These are phyloP conservation scores for Roridomyces roridus DNA, from an alignment of 768 basidiomycete genomes.

Conservation along the genomic window DNA sequence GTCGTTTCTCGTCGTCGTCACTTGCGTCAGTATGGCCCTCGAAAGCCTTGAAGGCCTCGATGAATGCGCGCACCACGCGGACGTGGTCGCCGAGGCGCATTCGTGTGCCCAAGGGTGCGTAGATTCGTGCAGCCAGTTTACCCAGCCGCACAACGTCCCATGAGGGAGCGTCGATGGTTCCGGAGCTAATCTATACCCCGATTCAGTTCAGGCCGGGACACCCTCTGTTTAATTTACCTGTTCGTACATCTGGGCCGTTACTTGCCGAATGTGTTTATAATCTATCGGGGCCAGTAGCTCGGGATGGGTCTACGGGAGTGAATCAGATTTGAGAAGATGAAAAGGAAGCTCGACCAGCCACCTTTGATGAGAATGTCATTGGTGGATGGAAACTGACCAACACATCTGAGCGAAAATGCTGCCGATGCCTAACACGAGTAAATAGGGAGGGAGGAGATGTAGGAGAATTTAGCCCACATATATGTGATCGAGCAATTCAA, in stretches of 20 bases:
- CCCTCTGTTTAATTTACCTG: slow-evolving; percentile 23
- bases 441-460: slow-evolving; percentile 11
- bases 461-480: slow-evolving; percentile 52
- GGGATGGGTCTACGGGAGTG: slow-evolving; percentile 59
- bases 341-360: slow-evolving; percentile 25
- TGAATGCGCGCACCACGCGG: slow-evolving; percentile 73
- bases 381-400: slow-evolving; percentile 83
- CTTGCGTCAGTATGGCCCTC: slow-evolving; percentile 31
- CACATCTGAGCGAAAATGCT: slow-evolving; percentile 89
- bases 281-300: slow-evolving; percentile 74
- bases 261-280: slow-evolving; percentile 59
- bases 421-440: slow-evolving; percentile 64
- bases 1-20: too few species aligned
- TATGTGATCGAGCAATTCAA: slow-evolving; percentile 85
- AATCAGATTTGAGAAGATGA: slow-evolving; percentile 3
- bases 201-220: not conserved
- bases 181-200: slow-evolving; percentile 61
- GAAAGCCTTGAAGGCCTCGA: slow-evolving; percentile 72
- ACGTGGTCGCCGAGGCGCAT: slow-evolving; percentile 89
- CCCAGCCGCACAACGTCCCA: slow-evolving; percentile 81
- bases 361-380: slow-evolving; percentile 69
- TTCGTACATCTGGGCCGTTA: slow-evolving; percentile 68
- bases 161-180: slow-evolving; percentile 84
- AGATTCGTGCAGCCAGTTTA: slow-evolving; percentile 80
- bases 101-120: slow-evolving; percentile 85